A percentile compares a stretch with the other conserved stretches of the same genome.
Conservation (phyloP, 306 rosid species). For the Acacia acuminata region DNA sequence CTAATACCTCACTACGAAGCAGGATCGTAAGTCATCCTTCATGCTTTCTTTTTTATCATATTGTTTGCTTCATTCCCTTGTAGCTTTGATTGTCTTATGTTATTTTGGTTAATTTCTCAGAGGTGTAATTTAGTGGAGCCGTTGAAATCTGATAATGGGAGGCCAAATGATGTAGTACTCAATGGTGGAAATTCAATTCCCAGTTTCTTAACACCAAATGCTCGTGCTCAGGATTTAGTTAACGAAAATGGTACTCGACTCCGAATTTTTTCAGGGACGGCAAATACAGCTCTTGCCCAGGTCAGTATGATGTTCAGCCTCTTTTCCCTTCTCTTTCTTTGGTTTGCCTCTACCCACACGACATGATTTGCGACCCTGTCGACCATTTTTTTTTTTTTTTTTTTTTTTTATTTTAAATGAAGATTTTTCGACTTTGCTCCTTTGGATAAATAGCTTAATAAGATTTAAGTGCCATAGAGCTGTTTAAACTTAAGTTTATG, state of each 20-base stretch:
- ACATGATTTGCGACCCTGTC: neutral
- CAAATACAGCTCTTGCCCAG: conserved; percentile 80
- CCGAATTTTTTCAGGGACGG: conserved; percentile 82
- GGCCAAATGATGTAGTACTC: conserved; percentile 32
- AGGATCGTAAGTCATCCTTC: conserved; percentile 37
- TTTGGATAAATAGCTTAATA: neutral
- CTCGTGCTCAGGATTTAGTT: conserved; percentile 41
- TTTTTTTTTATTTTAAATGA: neutral
- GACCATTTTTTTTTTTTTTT: neutral
- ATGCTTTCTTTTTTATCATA: neutral
- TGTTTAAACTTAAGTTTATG: neutral
- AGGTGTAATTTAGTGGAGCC: conserved; percentile 50
- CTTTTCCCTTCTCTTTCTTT: neutral
- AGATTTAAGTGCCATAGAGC: too few species aligned
- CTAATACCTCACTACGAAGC: conserved; percentile 24
- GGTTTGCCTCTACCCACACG: neutral
- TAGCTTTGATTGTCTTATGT: neutral
- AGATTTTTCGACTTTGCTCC: neutral
- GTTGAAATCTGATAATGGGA: conserved; percentile 62
- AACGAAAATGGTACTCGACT: conserved; percentile 63
- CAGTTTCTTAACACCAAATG: conserved; percentile 38
- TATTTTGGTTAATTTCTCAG: conserved; percentile 30
- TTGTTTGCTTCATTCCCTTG: neutral
- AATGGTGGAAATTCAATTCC: conserved; percentile 37
- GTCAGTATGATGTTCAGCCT: conserved; percentile 2